Evolutionary conservation across 331 rosid species (phyloP).

Genomic region (Prunus yedoensis): DNA sequence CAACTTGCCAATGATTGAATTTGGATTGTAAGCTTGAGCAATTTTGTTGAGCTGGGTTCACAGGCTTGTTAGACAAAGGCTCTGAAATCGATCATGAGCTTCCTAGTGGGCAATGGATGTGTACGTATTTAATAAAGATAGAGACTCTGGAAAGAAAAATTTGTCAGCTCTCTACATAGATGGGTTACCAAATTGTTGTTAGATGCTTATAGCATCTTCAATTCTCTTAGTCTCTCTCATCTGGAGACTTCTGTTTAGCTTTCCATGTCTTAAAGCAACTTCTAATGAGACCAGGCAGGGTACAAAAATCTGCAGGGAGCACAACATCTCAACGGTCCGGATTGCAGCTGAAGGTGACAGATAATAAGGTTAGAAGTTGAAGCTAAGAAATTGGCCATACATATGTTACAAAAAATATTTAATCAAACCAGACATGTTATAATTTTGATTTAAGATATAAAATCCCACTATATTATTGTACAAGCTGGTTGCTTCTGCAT

Average conservation of each 20-base stretch:
- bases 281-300: conserved; percentile 38
- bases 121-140: conserved; percentile 24
- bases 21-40: conserved; percentile 14
- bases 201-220: conserved; percentile 24
- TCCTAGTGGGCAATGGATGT: conserved; percentile 5
- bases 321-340: conserved; percentile 51
- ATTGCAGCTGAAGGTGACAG: conserved; percentile 25
- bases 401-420: conserved; percentile 4
- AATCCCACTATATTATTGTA: background rate
- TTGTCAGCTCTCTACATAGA: conserved; percentile 21
- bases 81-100: conserved; percentile 3
- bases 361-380: background rate
- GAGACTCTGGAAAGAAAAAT: conserved; percentile 25
- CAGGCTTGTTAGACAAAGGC: too few species aligned
- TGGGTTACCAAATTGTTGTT: conserved; percentile 69
- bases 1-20: background rate
- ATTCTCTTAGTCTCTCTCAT: conserved; percentile 25
- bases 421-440: background rate
- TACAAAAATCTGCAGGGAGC: conserved; percentile 30
- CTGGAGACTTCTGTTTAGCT: conserved; percentile 33
- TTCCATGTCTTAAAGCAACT: conserved; percentile 79
- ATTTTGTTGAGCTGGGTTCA: background rate
- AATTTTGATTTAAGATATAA: background rate
- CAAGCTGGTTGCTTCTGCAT: background rate
- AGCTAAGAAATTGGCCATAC: conserved; percentile 22